Percentiles rank a stretch among this genome's conserved stretches.
Conservation (phyloP, 371 early-diverging fungal species). For the Nematocida sp. region DNA sequence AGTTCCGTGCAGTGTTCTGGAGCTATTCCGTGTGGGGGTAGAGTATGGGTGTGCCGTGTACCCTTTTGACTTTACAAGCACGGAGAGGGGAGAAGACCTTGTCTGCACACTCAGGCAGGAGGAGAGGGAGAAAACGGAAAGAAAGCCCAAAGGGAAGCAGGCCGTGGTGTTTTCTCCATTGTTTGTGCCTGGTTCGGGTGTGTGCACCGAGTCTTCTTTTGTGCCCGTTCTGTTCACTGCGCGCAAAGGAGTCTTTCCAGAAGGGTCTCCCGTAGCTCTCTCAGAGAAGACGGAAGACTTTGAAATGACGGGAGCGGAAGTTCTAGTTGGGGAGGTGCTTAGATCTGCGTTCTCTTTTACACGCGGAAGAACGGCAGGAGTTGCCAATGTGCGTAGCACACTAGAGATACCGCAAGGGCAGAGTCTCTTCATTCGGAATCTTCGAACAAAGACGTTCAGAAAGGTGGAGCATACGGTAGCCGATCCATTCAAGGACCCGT, state of each 20-base stretch:
- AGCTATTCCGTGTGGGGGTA: slow-evolving; percentile 33
- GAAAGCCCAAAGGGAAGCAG: slow-evolving; percentile 34
- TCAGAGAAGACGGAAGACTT: background rate
- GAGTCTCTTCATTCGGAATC: background rate
- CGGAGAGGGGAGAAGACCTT: slow-evolving; percentile 5
- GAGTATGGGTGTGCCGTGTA: slow-evolving; percentile 18
- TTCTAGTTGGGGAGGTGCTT: slow-evolving; percentile 25
- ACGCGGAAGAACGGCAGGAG: slow-evolving; percentile 14
- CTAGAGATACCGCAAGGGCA: background rate
- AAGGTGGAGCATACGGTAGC: too few relatives aligned
- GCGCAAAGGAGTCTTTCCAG: slow-evolving; percentile 30
- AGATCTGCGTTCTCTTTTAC: slow-evolving; percentile 32
- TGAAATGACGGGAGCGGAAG: slow-evolving; percentile 27
- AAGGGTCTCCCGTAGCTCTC: slow-evolving; percentile 17
- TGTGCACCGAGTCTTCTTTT: background rate
- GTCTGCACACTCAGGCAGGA: background rate
- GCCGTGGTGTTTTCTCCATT: background rate
- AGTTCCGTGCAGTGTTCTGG: slow-evolving; percentile 35
- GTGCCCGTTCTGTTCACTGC: slow-evolving; percentile 21
- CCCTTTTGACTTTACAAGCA: slow-evolving; percentile 29
- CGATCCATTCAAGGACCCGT: too few relatives aligned
- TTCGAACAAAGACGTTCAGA: background rate
- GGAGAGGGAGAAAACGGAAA: background rate
- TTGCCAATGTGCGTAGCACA: background rate
- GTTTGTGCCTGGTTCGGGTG: background rate